phyloP scores from a whole-genome alignment of 2,329 filamentous ascomycete species.

The Fusarium sp. region DNA sequence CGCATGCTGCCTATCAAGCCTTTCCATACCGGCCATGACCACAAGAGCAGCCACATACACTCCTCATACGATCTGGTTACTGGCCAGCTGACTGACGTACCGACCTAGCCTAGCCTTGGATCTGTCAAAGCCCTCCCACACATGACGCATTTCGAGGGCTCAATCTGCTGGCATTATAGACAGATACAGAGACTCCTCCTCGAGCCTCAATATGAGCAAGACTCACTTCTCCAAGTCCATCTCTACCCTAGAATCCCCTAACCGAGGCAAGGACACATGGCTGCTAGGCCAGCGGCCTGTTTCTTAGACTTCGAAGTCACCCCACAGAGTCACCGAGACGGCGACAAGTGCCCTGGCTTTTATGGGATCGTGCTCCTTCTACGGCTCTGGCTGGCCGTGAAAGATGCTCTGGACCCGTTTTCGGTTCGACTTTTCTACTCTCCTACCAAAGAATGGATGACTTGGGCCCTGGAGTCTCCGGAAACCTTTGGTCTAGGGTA shows the following conservation, averaged over 20 bases:
- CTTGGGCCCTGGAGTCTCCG: slow-evolving; percentile 3
- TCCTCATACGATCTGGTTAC: neutral
- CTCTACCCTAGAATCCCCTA: slow-evolving; percentile 15
- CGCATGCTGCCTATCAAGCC: slow-evolving; percentile 3
- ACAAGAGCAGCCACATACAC: neutral
- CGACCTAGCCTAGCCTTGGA: neutral
- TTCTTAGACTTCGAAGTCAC: slow-evolving; percentile 15
- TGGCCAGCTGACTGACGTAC: neutral
- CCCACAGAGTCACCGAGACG: slow-evolving; percentile 22
- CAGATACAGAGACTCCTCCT: slow-evolving; percentile 3
- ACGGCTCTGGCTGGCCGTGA: neutral
- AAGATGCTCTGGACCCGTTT: neutral
- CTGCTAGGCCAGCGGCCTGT: neutral
- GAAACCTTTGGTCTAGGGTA: neutral
- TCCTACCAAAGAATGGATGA: neutral
- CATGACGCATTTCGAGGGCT: neutral
- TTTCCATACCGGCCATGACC: slow-evolving; percentile 1
- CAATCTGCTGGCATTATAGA: neutral
- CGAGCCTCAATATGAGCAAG: slow-evolving; percentile 10
- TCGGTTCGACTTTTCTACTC: neutral
- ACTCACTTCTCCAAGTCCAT: slow-evolving; percentile 1
- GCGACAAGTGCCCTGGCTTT: neutral
- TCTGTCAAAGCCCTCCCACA: slow-evolving; percentile 13
- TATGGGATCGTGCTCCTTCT: neutral
- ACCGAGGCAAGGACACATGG: slow-evolving; percentile 20